phyloP scores from a whole-genome alignment of 2,329 filamentous ascomycete genomes.

The Fusarium kyushuense region DNA sequence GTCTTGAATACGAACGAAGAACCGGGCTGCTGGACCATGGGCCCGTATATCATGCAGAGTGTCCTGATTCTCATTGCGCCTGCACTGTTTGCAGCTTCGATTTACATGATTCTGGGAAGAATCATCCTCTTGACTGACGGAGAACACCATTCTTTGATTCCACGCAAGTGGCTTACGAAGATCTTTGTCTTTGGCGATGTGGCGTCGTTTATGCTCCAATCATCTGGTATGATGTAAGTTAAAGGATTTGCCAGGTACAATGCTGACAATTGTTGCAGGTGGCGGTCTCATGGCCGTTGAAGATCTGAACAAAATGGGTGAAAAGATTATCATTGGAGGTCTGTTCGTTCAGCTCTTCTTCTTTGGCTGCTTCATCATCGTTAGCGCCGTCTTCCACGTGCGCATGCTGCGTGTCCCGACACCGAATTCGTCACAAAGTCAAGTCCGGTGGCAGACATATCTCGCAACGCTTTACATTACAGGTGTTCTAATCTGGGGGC shows the following conservation, averaged over 20 bases:
- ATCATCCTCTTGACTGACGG: conserved; percentile 55
- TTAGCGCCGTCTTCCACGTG: conserved; percentile 60
- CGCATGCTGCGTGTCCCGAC: conserved; percentile 41
- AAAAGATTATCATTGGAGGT: conserved; percentile 64
- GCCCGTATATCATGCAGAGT: conserved; percentile 56
- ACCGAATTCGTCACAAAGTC: conserved; percentile 12
- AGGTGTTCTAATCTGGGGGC: conserved; percentile 54
- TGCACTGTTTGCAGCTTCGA: conserved; percentile 59
- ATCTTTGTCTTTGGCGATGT: conserved; percentile 66
- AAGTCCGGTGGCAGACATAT: conserved; percentile 51
- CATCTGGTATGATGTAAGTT: conserved; percentile 17
- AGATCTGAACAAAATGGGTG: conserved; percentile 50
- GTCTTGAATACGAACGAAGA: conserved; percentile 55
- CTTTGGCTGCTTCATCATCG: conserved; percentile 65
- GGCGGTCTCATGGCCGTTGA: conserved; percentile 43
- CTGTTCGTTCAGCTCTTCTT: conserved; percentile 67
- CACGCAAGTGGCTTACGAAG: conserved; percentile 60
- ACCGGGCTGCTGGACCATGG: conserved; percentile 53
- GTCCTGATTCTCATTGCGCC: conserved; percentile 56
- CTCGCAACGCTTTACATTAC: conserved; percentile 47
- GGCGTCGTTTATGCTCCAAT: conserved; percentile 56
- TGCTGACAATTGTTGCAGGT: conserved; percentile 22
- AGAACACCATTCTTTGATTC: conserved; percentile 56
- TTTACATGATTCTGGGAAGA: conserved; percentile 62
- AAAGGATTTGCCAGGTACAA: background rate